Evolutionary conservation across 2,329 filamentous ascomycete species (phyloP).

Genomic region (Pseudogymnoascus sp.): DNA sequence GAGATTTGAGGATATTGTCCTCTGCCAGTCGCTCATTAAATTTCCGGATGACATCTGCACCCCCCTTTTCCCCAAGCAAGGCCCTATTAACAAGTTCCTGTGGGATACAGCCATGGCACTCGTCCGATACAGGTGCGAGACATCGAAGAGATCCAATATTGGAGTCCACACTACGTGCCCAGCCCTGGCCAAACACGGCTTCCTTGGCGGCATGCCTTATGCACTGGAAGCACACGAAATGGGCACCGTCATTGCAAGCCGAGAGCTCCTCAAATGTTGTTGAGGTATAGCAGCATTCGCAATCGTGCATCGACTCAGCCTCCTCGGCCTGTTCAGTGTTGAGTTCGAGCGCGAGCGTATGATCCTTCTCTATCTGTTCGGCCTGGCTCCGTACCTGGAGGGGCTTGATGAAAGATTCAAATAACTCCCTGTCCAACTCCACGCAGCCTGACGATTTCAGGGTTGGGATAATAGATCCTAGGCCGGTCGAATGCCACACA

Average conservation of each 20-base stretch:
- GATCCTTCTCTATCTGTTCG: constrained; percentile 44
- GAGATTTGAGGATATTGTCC: constrained; percentile 64
- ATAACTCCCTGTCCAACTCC: constrained; percentile 56
- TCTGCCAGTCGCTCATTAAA: constrained; percentile 74
- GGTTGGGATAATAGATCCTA: constrained; percentile 49
- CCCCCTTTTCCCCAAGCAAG: constrained; percentile 60
- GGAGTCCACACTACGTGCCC: constrained; percentile 70
- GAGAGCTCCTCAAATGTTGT: constrained; percentile 66
- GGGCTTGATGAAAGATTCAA: constrained; percentile 47
- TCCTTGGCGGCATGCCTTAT: constrained; percentile 76
- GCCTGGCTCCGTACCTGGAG: constrained; percentile 38
- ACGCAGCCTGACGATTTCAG: constrained; percentile 58
- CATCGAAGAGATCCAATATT: constrained; percentile 70
- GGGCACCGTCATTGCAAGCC: constrained; percentile 58
- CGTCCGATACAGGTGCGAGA: constrained; percentile 62
- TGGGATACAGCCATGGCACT: constrained; percentile 69
- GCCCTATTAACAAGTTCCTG: constrained; percentile 63
- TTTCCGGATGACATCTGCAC: constrained; percentile 61
- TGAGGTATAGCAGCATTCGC: constrained; percentile 68
- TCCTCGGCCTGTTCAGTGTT: constrained; percentile 53
- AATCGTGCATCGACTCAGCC: constrained; percentile 54
- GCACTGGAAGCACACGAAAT: constrained; percentile 75
- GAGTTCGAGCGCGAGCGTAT: constrained; percentile 42
- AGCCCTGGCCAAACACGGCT: constrained; percentile 87
- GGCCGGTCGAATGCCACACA: constrained; percentile 49